Evolutionary conservation across 148 eudicot genomes (phyloP), one percentile per base, ranked within the genome.

Genomic region (Vaccinium macrocarpon): DNA sequence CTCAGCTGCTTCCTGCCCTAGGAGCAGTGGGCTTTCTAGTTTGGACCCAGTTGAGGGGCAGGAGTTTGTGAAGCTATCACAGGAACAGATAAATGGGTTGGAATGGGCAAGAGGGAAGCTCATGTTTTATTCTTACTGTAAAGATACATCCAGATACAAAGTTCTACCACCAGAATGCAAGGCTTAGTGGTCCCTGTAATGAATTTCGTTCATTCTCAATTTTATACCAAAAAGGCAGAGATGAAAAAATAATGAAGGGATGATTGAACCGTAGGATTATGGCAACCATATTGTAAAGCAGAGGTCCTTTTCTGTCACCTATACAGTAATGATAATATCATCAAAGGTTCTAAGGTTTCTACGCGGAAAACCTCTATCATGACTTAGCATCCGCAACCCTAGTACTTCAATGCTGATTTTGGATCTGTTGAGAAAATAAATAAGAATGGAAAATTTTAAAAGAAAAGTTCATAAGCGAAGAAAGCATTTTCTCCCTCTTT

Each of bases 71-170:
- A 91, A 90, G 89, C 82, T 96, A 74, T 90, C 95, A 46, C 57
- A 87, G 27, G 88, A 93, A 78, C 99, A 96, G 84, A 85, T 32
- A 14, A 78, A 88, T 55, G 99, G 95, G 57, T 85, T 96, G 80
- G 82, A 92, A 56, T 96, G 99, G 99, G 91, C 90, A 49, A 93
- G 96, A 83, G 82, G 83, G 83, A 92, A 88, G 81, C 90, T 88
- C 57, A 88, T 96, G 98, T 89, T 91, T 42, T 96, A 96, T 88
- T 93, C 99, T 7, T 96, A 96, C 25, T 96, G 99, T 84, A 89
- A 90, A 87, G 99, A 96, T 84, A 91, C 87, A 62, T 48, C 85
- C 25, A 88, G 99, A 86, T 96, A 94, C 70, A 96, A 92, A 79
- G 91, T 92, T 62, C 64, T 89, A 18, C 99, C 97, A 82, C 89